Percentiles rank a stretch among this genome's conserved stretches.
Evolutionary conservation across 2,329 filamentous ascomycete genomes (phyloP).

Genomic region (Fusarium devonianum): DNA sequence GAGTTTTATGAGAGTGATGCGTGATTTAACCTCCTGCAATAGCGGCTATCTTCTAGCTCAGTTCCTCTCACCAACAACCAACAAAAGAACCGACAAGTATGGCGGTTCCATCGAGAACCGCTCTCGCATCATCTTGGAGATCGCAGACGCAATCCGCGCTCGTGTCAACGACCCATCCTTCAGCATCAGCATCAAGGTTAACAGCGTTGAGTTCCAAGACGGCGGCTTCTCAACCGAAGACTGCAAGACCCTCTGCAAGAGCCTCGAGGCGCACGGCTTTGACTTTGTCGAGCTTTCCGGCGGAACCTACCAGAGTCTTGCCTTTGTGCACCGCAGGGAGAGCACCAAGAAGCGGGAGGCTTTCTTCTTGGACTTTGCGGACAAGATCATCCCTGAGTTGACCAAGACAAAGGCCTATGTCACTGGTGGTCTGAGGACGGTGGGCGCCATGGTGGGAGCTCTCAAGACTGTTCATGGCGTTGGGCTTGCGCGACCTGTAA

Average conservation of each 20-base stretch:
- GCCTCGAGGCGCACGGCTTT: conserved; percentile 57
- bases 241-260: conserved; percentile 54
- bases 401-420: conserved; percentile 64
- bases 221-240: conserved; percentile 62
- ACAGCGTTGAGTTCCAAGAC: conserved; percentile 63
- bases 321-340: conserved; percentile 60
- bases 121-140: conserved; percentile 54
- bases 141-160: conserved; percentile 47
- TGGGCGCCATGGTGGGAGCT: conserved; percentile 64
- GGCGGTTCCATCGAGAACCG: conserved; percentile 55
- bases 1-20: background rate
- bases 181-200: conserved; percentile 64
- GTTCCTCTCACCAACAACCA: conserved; percentile 59
- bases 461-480: conserved; percentile 66
- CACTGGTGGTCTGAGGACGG: conserved; percentile 65
- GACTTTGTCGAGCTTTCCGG: conserved; percentile 68
- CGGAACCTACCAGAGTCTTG: conserved; percentile 64
- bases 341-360: conserved; percentile 63
- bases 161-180: conserved; percentile 42
- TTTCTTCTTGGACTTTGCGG: conserved; percentile 68
- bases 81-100: conserved; percentile 60
- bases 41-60: conserved; percentile 60
- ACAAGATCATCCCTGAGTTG: conserved; percentile 54
- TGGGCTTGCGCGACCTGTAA: conserved; percentile 56
- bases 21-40: background rate